Evolutionary conservation across 75 land plant species (phyloP), one percentile per base, ranked within the genome.

Genomic region (Pinus albicaulis): DNA sequence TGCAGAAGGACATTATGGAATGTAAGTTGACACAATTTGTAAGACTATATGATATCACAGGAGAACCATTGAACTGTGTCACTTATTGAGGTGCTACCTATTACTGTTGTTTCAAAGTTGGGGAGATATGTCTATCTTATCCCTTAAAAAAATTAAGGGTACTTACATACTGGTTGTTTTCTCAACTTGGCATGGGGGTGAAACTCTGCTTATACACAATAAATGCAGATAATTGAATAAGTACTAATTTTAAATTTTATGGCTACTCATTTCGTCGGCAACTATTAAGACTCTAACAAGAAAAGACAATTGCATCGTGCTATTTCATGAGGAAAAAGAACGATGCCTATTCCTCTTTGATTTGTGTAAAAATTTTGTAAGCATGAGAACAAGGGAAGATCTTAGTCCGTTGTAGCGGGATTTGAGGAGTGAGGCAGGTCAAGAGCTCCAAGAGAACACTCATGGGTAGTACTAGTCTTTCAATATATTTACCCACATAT

Each of bases 1-100:
- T 82, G 44, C 65, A 60, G 31, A 86, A 86, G 53, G 87, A 86
- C 44, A 82, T 86, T 31, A 73, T 86, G 10, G 16, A 3, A 12
- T 86, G 87, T 60, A 68, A 80, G 22, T 34, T 26, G 55, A 76
- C 75, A n/a, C 56, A 76, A 41, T 73, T 76, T 22, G 79, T 86
- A 23, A 57, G 25, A 1, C 85, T 64, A 55, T 82, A 86, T 79
- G 57, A 59, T 3, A 57, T 73, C 58, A 86, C 87, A 4, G 85
- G 87, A 34, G 81, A 79, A 60, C 85, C 87, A 17, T 31, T 13
- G 20, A 38, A 76, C 3, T 83, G 83, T 73, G 73, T 58, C 17
- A 48, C 25, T 44, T 77, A 69, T 44, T 80, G 72, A 79, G 57
- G 57, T 26, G 36, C 55, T 16, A 64, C 17, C 19, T 17, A 17